Conservation (phyloP, 2,329 filamentous ascomycete genomes). For the Phoma sp. region DNA sequence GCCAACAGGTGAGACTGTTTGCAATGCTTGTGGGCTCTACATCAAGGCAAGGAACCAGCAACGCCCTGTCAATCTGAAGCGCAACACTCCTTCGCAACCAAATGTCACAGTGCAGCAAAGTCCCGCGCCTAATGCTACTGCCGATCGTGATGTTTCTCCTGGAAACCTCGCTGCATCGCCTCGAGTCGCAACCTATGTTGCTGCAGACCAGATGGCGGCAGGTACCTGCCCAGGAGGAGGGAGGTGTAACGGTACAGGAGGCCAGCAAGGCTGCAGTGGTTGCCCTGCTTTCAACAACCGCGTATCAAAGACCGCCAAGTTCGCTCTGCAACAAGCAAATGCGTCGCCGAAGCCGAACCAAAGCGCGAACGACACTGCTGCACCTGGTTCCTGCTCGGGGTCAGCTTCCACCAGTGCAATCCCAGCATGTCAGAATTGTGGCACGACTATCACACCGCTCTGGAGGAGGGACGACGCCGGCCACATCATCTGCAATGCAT, state of each 20-base stretch:
- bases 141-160: constrained; percentile 50
- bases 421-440: constrained; percentile 95
- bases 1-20: constrained; percentile 91
- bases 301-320: constrained; percentile 83
- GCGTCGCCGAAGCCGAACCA: constrained; percentile 33
- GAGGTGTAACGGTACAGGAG: constrained; percentile 93
- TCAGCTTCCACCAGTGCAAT: constrained; percentile 61
- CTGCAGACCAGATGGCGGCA: constrained; percentile 73
- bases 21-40: constrained; percentile 96
- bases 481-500: constrained; percentile 98
- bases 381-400: constrained; percentile 24
- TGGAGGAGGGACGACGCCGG: constrained; percentile 95
- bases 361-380: constrained; percentile 19
- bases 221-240: constrained; percentile 97
- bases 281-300: constrained; percentile 98
- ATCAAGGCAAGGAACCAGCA: constrained; percentile 90
- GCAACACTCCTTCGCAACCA: constrained; percentile 60
- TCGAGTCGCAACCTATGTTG: constrained; percentile 71
- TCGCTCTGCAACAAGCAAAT: constrained; percentile 59
- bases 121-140: constrained; percentile 46
- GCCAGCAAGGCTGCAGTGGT: constrained; percentile 91
- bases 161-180: constrained; percentile 47
- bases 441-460: constrained; percentile 92
- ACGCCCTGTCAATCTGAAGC: constrained; percentile 88
- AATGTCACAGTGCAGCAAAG: constrained; percentile 46